Evolutionary conservation across 225 moss, liverwort and hornwort species (phyloP), one percentile per base, ranked within the genome.

Genomic region (Thuidium tamariscinum): DNA sequence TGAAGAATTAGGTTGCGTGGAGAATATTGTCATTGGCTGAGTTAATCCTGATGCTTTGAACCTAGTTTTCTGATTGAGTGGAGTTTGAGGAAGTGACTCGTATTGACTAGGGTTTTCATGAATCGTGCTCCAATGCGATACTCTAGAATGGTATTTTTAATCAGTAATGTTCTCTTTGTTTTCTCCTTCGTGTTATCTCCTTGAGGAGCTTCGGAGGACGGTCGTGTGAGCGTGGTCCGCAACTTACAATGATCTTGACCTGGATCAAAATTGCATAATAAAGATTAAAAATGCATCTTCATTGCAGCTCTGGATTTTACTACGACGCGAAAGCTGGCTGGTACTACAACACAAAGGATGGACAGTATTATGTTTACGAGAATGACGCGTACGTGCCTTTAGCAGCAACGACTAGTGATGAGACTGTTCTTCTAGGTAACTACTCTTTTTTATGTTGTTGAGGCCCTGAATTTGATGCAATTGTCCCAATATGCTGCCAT

Each of bases 321-420:
- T 92, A 98, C 55, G 98, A 98, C 94, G 94, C 97, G 73, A 93
- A 90, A 76, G 98, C 94, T 79, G 97, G 96, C 56, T 98, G 98
- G 98, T 98, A 98, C 86, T 98, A 97, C 84, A 95, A 92, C 80
- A 94, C 98, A 59, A 88, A 91, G 77, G 91, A 96, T 84, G 97
- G 98, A 71, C 89, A 94, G 65, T 98, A 98, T 84, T 98, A 98
- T 86, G 91, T 93, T 62, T 98, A 94, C 85, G 94, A 96, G 70
- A 92, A 95, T 83, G 98, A 94, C 74, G 84, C 89, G 10, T 98
- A 98, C 71, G 89, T 96, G 66, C 95, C 96, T 39, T 88, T 98
- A 49, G 87, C 89, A 83, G 91, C 92, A 77, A 89, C 86, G 64
- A 82, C 59, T 54, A 86, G 62, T 81, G 74, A 70, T 44, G 82